Conservation (phyloP, 1,284 basidiomycete genomes). For the Malassezia sp. region DNA sequence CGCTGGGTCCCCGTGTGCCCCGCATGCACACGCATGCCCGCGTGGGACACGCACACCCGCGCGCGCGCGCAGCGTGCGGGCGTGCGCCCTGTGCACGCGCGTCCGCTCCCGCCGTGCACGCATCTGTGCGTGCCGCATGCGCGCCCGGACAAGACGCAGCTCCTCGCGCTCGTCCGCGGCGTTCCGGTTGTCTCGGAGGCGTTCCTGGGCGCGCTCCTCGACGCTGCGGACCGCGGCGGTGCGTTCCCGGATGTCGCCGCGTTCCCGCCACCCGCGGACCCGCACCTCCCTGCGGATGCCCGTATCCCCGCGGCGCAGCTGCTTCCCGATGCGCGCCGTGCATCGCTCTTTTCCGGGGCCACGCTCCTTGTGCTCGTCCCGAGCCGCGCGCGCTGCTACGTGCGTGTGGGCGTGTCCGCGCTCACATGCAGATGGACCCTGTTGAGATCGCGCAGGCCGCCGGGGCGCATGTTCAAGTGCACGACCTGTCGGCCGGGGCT, state of each 20-base stretch:
- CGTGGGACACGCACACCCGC: background rate
- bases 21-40: constrained; percentile 6
- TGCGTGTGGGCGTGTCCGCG: too few species aligned
- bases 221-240: background rate
- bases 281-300: background rate
- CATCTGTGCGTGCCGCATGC: constrained; percentile 7
- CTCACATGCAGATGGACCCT: background rate
- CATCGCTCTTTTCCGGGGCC: background rate
- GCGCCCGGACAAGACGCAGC: constrained; percentile 11
- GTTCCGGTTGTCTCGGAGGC: constrained; percentile 3
- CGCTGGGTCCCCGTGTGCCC: constrained; percentile 5
- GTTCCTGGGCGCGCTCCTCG: background rate
- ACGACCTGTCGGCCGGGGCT: too few species aligned
- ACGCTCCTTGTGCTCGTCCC: constrained; percentile 4
- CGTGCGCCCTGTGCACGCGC: background rate
- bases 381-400: background rate
- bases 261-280: constrained; percentile 4
- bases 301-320: background rate
- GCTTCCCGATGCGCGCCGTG: background rate
- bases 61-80: too few species aligned
- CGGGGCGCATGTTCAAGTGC: constrained; percentile 4
- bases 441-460: constrained; percentile 10
- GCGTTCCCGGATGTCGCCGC: background rate
- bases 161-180: constrained; percentile 10
- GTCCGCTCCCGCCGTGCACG: background rate